Conservation (phyloP, 176 grass and related monocot species). For the Pharus latifolius region DNA sequence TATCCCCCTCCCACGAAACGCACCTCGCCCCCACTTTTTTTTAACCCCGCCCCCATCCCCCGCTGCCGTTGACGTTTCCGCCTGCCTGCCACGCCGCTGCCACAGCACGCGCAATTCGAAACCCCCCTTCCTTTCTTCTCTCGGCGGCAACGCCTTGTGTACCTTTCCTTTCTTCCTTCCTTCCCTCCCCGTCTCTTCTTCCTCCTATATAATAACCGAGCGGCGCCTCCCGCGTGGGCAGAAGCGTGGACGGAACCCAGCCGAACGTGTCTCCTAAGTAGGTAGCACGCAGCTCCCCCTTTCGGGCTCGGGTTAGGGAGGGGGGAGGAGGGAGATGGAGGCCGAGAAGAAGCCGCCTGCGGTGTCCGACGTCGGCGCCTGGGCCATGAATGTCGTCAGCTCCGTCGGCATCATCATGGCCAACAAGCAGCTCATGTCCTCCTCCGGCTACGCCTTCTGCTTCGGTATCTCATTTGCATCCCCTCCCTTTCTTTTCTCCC, state of each 20-base stretch:
- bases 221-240: constrained; percentile 30
- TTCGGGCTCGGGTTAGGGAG: neutral
- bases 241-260: neutral
- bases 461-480: constrained; percentile 39
- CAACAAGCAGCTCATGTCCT: constrained; percentile 97
- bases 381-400: constrained; percentile 99
- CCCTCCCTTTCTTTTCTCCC: neutral
- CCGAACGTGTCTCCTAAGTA: too few species aligned
- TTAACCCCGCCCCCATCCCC: neutral
- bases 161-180: neutral
- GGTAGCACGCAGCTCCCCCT: too few species aligned
- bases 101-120: constrained; percentile 30
- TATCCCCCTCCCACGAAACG: neutral
- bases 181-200: constrained; percentile 9
- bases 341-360: constrained; percentile 61
- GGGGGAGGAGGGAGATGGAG: constrained; percentile 22
- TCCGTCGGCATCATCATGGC: constrained; percentile 93
- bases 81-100: neutral
- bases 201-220: constrained; percentile 27
- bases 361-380: constrained; percentile 79
- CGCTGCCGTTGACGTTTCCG: constrained; percentile 29
- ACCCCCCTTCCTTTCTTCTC: neutral
- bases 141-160: neutral
- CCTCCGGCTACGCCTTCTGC: constrained; percentile 72
- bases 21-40: neutral